Evolutionary conservation across 2,329 filamentous ascomycete genomes (phyloP).

Genomic region (Aspergillus tubingensis): DNA sequence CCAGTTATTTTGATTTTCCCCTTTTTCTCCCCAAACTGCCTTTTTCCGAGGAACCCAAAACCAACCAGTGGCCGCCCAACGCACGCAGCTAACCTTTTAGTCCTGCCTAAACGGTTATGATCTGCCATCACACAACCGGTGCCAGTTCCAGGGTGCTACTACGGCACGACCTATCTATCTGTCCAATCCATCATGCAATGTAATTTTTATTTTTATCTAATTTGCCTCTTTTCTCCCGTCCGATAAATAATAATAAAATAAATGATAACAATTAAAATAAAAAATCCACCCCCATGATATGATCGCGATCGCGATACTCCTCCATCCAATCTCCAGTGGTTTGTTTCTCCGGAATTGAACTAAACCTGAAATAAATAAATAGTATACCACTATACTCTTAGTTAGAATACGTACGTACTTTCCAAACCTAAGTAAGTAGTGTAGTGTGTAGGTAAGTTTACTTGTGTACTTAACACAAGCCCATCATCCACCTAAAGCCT

Average conservation of each 20-base stretch:
- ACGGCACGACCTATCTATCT: neutral
- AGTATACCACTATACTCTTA: too few species aligned
- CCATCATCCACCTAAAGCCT: neutral
- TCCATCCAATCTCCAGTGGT: too few species aligned
- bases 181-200: neutral
- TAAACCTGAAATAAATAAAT: too few species aligned
- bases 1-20: neutral
- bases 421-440: too few species aligned
- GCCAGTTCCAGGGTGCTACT: neutral
- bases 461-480: neutral
- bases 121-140: slow-evolving; percentile 17
- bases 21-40: neutral
- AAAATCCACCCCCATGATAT: too few species aligned
- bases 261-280: too few species aligned
- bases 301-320: too few species aligned
- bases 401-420: too few species aligned
- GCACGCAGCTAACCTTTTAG: slow-evolving; percentile 14
- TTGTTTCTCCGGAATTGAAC: too few species aligned
- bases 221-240: neutral
- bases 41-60: neutral
- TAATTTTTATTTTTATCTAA: neutral
- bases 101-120: slow-evolving; percentile 18
- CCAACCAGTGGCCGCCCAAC: neutral
- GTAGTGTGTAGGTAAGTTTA: too few species aligned
- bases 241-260: too few species aligned